Conservation (phyloP, 2,329 filamentous ascomycete species). For the Monilinia laxa region DNA sequence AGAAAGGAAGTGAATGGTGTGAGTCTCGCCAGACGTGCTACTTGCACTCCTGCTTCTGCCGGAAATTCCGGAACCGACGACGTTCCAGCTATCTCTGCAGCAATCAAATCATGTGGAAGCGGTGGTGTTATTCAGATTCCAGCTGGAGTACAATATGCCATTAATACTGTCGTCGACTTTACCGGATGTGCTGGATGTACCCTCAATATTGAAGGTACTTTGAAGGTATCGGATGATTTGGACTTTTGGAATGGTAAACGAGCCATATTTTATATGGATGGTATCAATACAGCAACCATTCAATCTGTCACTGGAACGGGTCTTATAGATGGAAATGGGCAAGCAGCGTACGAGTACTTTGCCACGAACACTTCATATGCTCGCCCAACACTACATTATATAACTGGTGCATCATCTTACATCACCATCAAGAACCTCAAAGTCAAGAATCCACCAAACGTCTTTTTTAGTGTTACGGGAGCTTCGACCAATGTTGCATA, state of each 20-base stretch:
- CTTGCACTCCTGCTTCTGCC: constrained; percentile 31
- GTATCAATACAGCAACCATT: constrained; percentile 44
- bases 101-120: constrained; percentile 43
- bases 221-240: constrained; percentile 44
- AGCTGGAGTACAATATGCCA: constrained; percentile 44
- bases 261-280: constrained; percentile 44
- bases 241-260: constrained; percentile 46
- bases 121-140: constrained; percentile 49
- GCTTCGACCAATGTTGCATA: constrained; percentile 42
- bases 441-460: constrained; percentile 47
- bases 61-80: constrained; percentile 42
- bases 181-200: constrained; percentile 46
- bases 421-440: constrained; percentile 43
- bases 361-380: constrained; percentile 43
- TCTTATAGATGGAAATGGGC: constrained; percentile 50
- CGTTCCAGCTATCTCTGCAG: constrained; percentile 46
- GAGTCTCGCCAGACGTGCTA: constrained; percentile 29
- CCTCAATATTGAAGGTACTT: constrained; percentile 47
- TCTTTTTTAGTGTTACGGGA: constrained; percentile 46
- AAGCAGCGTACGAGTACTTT: constrained; percentile 46
- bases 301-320: constrained; percentile 44
- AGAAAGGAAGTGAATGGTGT: neutral
- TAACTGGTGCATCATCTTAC: constrained; percentile 42
- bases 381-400: constrained; percentile 46
- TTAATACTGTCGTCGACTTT: constrained; percentile 47